Evolutionary conservation across 371 early-diverging fungal genomes (phyloP), one percentile per base, ranked within the genome.

Genomic region (Blyttiomyces sp.): DNA sequence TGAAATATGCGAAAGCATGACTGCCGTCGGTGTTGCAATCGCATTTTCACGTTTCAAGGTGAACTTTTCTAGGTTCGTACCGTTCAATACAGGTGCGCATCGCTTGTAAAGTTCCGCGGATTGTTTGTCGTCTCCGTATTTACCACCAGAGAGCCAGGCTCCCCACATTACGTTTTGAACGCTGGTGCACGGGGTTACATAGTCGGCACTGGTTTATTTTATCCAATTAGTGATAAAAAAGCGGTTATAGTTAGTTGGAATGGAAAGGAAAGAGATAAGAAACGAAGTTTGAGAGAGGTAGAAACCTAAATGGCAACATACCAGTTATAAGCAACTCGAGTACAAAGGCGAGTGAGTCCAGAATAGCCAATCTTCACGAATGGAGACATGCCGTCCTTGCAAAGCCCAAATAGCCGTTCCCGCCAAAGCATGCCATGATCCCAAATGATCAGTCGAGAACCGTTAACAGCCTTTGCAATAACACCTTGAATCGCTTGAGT

Each of bases 391-490:
- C 35, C 59, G 33, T 66, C 70, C 6, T 61, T 32, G 48, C 73
- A 66, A 17, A 73, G 60, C 16, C 67, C 70, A 49, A 66, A 73
- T n/a, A 73, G 54, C 7, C 73, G 43, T 52, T 73, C 73, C 11
- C 73, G 49, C 70, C 70, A 70, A 24, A 73, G 61, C 28, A 73
- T 70, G 17, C 73, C 73, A 57, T 73, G 73, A 45, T 73, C 73
- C 73, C 73, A 73, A 17, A 73, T 56, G 31, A 70, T 51, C 7
- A 73, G 24, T 4, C 52, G 33, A n/a, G 60, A 56, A 13, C 64
- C 64, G 39, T 69, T 56, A 13, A 72, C 33, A 28, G 32, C 50
- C 50, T 72, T 69, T 2, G 73, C 69, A 49, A 72, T 39, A 7
- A 72, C 70, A 35, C 69, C 73, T 17, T 70, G 17, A 34, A 73